phyloP scores from a whole-genome alignment of 2,329 filamentous ascomycete species.

The Cordyceps javanica region DNA sequence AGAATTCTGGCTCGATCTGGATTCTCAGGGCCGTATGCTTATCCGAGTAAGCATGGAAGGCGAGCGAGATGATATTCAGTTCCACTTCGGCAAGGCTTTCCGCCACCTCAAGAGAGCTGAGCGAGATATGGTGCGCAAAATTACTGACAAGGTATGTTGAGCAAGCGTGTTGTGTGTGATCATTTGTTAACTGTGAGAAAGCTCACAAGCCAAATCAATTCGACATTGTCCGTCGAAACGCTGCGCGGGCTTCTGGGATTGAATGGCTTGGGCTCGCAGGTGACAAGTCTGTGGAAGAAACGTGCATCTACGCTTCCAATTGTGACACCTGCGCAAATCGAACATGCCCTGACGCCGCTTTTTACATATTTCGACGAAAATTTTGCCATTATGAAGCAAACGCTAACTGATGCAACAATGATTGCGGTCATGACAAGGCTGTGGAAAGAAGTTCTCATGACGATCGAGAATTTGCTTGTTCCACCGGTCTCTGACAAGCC shows the following conservation, averaged over 20 bases:
- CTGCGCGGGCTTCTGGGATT: slow-evolving; percentile 68
- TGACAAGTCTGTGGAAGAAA: slow-evolving; percentile 64
- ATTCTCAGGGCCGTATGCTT: slow-evolving; percentile 85
- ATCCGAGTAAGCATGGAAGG: slow-evolving; percentile 97
- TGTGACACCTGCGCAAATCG: slow-evolving; percentile 66
- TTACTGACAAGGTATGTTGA: slow-evolving; percentile 81
- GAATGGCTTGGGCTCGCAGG: slow-evolving; percentile 61
- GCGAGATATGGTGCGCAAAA: slow-evolving; percentile 94
- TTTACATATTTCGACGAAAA: slow-evolving; percentile 98
- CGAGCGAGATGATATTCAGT: slow-evolving; percentile 95
- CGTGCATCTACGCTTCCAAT: slow-evolving; percentile 47
- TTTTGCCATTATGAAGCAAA: slow-evolving; percentile 98
- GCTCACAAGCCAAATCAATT: slow-evolving; percentile 89
- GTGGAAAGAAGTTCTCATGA: slow-evolving; percentile 95
- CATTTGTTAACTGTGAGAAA: slow-evolving; percentile 29
- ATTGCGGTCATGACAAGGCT: slow-evolving; percentile 94
- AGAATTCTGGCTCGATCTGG: slow-evolving; percentile 96
- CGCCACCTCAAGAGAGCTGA: slow-evolving; percentile 91
- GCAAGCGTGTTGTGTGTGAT: neutral
- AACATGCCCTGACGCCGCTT: slow-evolving; percentile 74
- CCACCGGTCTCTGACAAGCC: slow-evolving; percentile 93
- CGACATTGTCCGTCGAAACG: slow-evolving; percentile 77
- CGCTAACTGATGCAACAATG: slow-evolving; percentile 93
- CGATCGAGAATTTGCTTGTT: slow-evolving; percentile 83
- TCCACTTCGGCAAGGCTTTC: slow-evolving; percentile 97